Evolutionary conservation across 768 basidiomycete genomes (phyloP).

Genomic region (Candolleomyces eurysporus): DNA sequence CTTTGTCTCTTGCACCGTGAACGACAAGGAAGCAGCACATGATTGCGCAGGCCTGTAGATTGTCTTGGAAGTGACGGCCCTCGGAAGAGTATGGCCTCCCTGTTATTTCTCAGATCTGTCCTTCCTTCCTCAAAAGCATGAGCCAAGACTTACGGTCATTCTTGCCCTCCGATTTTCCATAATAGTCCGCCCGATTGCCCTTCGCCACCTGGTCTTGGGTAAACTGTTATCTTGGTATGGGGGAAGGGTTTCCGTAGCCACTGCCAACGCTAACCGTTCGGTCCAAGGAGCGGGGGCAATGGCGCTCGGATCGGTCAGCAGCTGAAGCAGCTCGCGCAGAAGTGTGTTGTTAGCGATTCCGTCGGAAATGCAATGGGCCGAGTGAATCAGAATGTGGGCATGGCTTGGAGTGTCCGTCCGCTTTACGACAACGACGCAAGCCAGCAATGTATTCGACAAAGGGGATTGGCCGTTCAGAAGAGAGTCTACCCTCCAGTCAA

Average conservation of each 20-base stretch:
- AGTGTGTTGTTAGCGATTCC: slow-evolving; percentile 42
- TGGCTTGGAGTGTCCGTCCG: slow-evolving; percentile 32
- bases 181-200: slow-evolving; percentile 40
- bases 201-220: slow-evolving; percentile 43
- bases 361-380: slow-evolving; percentile 52
- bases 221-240: slow-evolving; percentile 30
- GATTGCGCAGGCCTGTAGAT: slow-evolving; percentile 35
- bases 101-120: slow-evolving; percentile 18
- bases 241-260: slow-evolving; percentile 35
- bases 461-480: slow-evolving; percentile 27
- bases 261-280: slow-evolving; percentile 39
- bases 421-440: slow-evolving; percentile 39
- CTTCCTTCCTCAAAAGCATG: background rate
- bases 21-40: slow-evolving; percentile 15
- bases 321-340: slow-evolving; percentile 43
- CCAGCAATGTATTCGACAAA: slow-evolving; percentile 42
- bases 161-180: slow-evolving; percentile 28
- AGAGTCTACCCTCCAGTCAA: slow-evolving; percentile 20
- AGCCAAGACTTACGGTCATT: slow-evolving; percentile 30
- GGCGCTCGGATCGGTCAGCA: slow-evolving; percentile 24
- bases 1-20: slow-evolving; percentile 28
- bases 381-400: slow-evolving; percentile 41
- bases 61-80: slow-evolving; percentile 35
- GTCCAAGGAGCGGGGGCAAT: slow-evolving; percentile 23
- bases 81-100: slow-evolving; percentile 60